Evolutionary conservation across 2,329 filamentous ascomycete genomes (phyloP).

Genomic region (Alternaria infectoria): DNA sequence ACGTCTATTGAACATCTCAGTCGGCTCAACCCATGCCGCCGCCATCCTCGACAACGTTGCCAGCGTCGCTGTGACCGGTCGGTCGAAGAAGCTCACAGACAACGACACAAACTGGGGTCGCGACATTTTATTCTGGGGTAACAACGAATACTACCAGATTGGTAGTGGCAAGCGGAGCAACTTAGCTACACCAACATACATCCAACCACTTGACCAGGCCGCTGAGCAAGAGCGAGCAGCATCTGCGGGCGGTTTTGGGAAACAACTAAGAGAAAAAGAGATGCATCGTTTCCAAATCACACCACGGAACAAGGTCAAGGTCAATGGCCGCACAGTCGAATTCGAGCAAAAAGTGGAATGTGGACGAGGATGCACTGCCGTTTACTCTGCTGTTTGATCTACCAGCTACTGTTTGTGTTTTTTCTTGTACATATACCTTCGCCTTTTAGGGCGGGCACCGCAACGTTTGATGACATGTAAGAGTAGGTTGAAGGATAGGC

Average conservation of each 20-base stretch:
- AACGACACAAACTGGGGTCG: slow-evolving; percentile 87
- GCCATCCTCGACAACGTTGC: slow-evolving; percentile 85
- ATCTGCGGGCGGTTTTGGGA: slow-evolving; percentile 17
- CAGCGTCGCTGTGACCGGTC: slow-evolving; percentile 62
- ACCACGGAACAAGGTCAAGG: slow-evolving; percentile 71
- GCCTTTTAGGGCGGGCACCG: slow-evolving; percentile 3
- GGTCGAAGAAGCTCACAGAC: slow-evolving; percentile 47
- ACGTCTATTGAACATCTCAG: slow-evolving; percentile 72
- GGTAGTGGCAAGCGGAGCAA: slow-evolving; percentile 91
- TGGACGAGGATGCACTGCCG: slow-evolving; percentile 77
- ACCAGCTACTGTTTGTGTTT: neutral
- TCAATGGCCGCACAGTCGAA: slow-evolving; percentile 73
- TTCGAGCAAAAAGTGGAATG: slow-evolving; percentile 90
- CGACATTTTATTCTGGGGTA: slow-evolving; percentile 92
- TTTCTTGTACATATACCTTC: slow-evolving; percentile 6
- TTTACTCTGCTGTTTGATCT: slow-evolving; percentile 29
- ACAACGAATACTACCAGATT: slow-evolving; percentile 92
- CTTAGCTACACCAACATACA: slow-evolving; percentile 74
- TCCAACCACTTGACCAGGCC: slow-evolving; percentile 73
- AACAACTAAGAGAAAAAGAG: slow-evolving; percentile 66
- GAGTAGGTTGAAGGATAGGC: neutral
- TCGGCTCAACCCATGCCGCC: slow-evolving; percentile 80
- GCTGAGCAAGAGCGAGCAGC: slow-evolving; percentile 55
- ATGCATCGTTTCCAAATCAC: slow-evolving; percentile 81
- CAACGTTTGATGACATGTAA: slow-evolving; percentile 3